Conservation (phyloP, 371 early-diverging fungal genomes). For the Mucor lusitanicus region DNA sequence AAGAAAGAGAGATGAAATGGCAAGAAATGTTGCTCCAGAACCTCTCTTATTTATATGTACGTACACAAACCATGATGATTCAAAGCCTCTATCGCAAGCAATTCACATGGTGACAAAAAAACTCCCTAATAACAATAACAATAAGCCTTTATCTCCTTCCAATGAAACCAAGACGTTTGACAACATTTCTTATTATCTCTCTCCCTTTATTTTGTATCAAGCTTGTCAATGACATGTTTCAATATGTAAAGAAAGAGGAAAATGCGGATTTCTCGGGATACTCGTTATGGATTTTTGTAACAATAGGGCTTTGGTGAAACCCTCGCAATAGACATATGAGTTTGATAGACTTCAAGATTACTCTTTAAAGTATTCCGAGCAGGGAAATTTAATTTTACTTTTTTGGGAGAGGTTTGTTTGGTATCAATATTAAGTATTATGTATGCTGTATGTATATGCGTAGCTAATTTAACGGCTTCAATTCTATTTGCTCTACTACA, state of each 20-base stretch:
- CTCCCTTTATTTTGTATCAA: constrained; percentile 6
- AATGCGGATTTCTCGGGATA: not conserved
- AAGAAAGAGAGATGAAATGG: not conserved
- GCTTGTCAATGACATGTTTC: constrained; percentile 14
- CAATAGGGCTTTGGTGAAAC: constrained; percentile 4
- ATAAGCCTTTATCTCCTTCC: not conserved
- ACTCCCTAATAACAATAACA: not conserved
- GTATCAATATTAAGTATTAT: not conserved
- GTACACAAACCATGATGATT: not conserved
- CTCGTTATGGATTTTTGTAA: constrained; percentile 5
- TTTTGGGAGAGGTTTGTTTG: not conserved
- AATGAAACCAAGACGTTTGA: not conserved
- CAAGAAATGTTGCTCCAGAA: not conserved
- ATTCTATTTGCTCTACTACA: not conserved
- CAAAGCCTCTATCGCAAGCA: not conserved
- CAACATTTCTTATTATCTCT: not conserved
- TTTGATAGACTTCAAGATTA: not conserved
- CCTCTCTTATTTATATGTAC: not conserved
- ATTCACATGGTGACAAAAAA: not conserved
- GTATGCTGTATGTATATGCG: not conserved
- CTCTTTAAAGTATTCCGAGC: not conserved
- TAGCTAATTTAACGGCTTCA: not conserved
- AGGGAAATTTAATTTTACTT: not conserved
- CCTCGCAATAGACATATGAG: constrained; percentile 7
- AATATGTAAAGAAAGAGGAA: not conserved